Evolutionary conservation across 441 rosid genomes (phyloP), one percentile per base, ranked within the genome.

Genomic region (Bocquillonia castaneifolia): DNA sequence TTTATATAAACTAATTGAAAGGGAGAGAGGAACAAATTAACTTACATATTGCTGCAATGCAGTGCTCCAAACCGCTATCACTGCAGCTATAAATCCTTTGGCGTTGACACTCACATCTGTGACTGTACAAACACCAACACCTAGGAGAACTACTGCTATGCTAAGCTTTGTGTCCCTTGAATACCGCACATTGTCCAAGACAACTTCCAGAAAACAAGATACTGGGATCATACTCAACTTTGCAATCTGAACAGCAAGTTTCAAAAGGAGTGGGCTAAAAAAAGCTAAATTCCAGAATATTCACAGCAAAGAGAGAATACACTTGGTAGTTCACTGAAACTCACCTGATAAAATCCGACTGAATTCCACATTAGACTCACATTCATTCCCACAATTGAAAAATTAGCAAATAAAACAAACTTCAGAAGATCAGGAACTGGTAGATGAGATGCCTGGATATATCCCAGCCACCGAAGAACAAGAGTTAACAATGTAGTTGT

Each of bases 131-230:
- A 94, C 96, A 8, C 87, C 96, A 75, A 94, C 99, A 58, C 99
- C 99, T 71, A 91, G 76, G 68, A 93, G 97, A 71, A 93, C 99
- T 32, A 93, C 62, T 66, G 77, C 37, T 68, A 93, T 93, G 87
- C 99, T 93, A 59, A 93, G 99, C 86, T 89, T 93, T n/a, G 97
- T 93, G 74, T 93, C 96, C 81, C 99, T 86, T 3, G 99, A 93
- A 73, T 93, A 93, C 67, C 85, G 83, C 50, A 93, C 92, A 14
- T 88, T 87, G 84, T 93, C 99, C 79, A 93, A 86, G 64, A 87
- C 88, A 63, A 93, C 90, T 85, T 93, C 99, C 56, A 93, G 82
- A 63, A 91, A 85, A 72, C 96, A 93, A 60, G 97, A 89, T 67
- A 93, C 99, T 3, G 99, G 99, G 65, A 93, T 93, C 97, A 93